These are phyloP conservation scores for Exophiala spinifera DNA, from an alignment of 2,329 filamentous ascomycete species.

Conservation along the genomic window DNA sequence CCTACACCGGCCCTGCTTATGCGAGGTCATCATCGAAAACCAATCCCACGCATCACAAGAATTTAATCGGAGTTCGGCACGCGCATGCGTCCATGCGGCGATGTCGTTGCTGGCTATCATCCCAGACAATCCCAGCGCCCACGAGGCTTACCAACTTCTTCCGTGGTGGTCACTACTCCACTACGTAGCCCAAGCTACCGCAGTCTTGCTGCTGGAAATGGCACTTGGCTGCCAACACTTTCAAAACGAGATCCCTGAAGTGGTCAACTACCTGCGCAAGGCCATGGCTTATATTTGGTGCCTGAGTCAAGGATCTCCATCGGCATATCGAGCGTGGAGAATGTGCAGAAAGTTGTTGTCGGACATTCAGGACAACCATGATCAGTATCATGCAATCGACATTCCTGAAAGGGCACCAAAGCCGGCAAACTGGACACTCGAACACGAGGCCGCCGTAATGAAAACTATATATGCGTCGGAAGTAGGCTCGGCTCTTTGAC, in stretches of 20 bases:
- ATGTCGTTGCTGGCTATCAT: slow-evolving; percentile 27
- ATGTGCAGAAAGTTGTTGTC: slow-evolving; percentile 19
- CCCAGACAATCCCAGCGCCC: slow-evolving; percentile 28
- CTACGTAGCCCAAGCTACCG: slow-evolving; percentile 30
- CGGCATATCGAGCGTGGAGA: slow-evolving; percentile 23
- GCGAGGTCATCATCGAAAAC: slow-evolving; percentile 28
- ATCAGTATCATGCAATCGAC: slow-evolving; percentile 6
- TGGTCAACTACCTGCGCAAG: slow-evolving; percentile 29
- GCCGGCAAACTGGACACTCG: slow-evolving; percentile 13
- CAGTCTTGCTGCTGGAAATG: slow-evolving; percentile 31
- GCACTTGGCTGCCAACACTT: slow-evolving; percentile 27
- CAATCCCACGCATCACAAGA: slow-evolving; percentile 25
- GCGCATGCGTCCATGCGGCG: slow-evolving; percentile 30
- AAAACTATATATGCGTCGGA: background rate
- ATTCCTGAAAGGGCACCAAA: slow-evolving; percentile 11
- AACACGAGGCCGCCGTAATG: slow-evolving; percentile 5
- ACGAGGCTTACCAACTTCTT: slow-evolving; percentile 25
- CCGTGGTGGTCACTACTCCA: slow-evolving; percentile 33
- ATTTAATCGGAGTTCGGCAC: slow-evolving; percentile 23
- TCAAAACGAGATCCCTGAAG: slow-evolving; percentile 16
- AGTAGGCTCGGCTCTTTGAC: too few relatives aligned
- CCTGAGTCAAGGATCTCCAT: slow-evolving; percentile 15
- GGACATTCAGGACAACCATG: slow-evolving; percentile 4
- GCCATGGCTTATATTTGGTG: slow-evolving; percentile 27
- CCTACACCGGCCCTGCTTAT: slow-evolving; percentile 32